Evolutionary conservation across 78 protist genomes (phyloP).

Genomic region (Cavenderia fasciculata): DNA sequence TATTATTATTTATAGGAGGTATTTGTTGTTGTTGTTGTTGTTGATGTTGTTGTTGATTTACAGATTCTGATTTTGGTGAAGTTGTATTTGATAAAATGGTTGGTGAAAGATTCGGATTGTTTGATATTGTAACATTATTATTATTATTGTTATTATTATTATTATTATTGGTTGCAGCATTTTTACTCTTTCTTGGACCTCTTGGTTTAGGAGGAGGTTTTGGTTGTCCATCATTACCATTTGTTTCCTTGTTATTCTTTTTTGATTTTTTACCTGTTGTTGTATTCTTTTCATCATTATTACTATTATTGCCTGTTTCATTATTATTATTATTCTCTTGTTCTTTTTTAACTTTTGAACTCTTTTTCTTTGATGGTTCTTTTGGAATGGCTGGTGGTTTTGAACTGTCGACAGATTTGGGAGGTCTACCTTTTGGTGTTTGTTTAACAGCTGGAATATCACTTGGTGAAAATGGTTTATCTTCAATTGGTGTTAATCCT

Average conservation of each 20-base stretch:
- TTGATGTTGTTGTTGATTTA: too few species aligned
- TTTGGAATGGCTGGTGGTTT: conserved; percentile 12
- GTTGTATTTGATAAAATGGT: too few species aligned
- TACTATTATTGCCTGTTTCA: conserved; percentile 38
- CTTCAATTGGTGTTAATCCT: neutral
- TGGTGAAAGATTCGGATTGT: too few species aligned
- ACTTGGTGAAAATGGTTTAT: conserved; percentile 74
- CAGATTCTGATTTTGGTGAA: too few species aligned
- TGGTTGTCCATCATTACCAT: neutral
- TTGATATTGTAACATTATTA: too few species aligned
- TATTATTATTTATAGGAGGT: too few species aligned
- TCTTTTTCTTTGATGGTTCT: conserved; percentile 47
- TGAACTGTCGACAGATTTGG: conserved; percentile 11
- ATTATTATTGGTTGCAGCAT: neutral
- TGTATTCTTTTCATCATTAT: neutral
- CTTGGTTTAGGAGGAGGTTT: neutral
- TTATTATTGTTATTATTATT: too few species aligned
- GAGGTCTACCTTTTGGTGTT: conserved; percentile 38
- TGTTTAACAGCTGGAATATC: conserved; percentile 39
- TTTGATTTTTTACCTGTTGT: neutral
- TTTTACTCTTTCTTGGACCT: neutral
- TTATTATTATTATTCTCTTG: too few species aligned
- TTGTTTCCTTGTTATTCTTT: neutral
- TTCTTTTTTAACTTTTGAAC: too few species aligned
- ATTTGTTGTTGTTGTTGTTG: too few species aligned